phyloP scores from a whole-genome alignment of 73 alveolate genomes.

The Halteria grandinella region DNA sequence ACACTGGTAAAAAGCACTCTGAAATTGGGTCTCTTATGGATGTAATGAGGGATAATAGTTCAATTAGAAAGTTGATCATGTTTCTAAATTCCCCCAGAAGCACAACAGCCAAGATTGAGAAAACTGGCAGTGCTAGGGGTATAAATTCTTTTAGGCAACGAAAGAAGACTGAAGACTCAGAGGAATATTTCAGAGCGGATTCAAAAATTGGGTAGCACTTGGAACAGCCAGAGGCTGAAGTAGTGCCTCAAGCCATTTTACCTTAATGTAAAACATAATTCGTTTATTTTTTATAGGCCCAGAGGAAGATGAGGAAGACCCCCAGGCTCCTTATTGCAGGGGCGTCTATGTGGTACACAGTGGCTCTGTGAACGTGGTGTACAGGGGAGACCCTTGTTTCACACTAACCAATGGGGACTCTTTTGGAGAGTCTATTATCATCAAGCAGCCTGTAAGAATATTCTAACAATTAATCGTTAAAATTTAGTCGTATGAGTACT shows the following conservation, averaged over 20 bases:
- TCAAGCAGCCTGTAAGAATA: constrained; percentile 12
- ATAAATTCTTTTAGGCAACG: background rate
- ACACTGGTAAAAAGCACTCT: background rate
- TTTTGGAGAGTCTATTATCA: constrained; percentile 31
- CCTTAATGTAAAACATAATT: background rate
- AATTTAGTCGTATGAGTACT: constrained; percentile 30
- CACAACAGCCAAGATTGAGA: background rate
- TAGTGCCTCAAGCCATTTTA: background rate
- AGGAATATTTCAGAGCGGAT: background rate
- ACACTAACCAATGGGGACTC: constrained; percentile 14
- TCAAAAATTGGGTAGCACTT: background rate
- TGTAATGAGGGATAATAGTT: background rate
- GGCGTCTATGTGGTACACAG: constrained; percentile 2
- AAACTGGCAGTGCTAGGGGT: background rate
- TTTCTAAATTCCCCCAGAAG: background rate
- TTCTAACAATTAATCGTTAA: background rate
- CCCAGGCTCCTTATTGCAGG: background rate
- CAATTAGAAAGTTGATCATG: background rate
- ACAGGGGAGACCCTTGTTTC: background rate
- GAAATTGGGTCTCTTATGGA: constrained; percentile 7
- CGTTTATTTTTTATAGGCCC: background rate
- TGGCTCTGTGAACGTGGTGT: constrained; percentile 1
- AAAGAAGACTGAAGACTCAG: background rate
- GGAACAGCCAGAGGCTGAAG: background rate
- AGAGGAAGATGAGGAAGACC: background rate